Conservation (phyloP, 768 basidiomycete species). For the Cystofilobasidium ferigula region DNA sequence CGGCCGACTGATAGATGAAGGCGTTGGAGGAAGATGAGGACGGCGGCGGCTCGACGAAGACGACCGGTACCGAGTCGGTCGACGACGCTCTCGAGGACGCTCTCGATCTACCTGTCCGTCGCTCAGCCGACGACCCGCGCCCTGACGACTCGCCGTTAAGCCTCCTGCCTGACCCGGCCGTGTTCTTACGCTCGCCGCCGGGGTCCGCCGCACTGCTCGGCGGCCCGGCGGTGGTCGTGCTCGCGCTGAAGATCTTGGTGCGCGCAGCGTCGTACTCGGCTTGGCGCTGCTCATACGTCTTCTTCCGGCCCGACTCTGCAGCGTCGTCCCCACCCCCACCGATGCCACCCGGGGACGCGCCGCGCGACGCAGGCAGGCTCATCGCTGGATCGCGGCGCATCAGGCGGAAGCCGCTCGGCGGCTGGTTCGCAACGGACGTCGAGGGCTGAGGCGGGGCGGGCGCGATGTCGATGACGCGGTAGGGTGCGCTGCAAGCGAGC, state of each 20-base stretch:
- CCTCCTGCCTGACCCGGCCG: not conserved
- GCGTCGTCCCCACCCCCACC: too few species aligned
- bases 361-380: constrained; percentile 3
- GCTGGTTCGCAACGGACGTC: not conserved
- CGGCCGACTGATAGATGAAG: not conserved
- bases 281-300: constrained; percentile 24
- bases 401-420: constrained; percentile 22
- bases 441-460: constrained; percentile 8
- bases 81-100: constrained; percentile 18
- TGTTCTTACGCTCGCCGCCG: not conserved
- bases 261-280: constrained; percentile 25
- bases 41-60: constrained; percentile 10
- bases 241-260: constrained; percentile 18
- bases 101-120: constrained; percentile 8
- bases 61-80: constrained; percentile 23
- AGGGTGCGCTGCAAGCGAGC: not conserved
- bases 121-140: not conserved
- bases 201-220: not conserved
- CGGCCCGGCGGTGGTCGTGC: not conserved
- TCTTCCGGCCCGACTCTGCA: constrained; percentile 4
- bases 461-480: constrained; percentile 23
- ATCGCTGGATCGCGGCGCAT: constrained; percentile 19
- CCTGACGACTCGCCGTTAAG: not conserved
- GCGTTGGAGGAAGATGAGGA: not conserved
- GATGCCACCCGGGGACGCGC: not conserved